phyloP scores from a whole-genome alignment of 306 rosid genomes.

The Castanea crenata region DNA sequence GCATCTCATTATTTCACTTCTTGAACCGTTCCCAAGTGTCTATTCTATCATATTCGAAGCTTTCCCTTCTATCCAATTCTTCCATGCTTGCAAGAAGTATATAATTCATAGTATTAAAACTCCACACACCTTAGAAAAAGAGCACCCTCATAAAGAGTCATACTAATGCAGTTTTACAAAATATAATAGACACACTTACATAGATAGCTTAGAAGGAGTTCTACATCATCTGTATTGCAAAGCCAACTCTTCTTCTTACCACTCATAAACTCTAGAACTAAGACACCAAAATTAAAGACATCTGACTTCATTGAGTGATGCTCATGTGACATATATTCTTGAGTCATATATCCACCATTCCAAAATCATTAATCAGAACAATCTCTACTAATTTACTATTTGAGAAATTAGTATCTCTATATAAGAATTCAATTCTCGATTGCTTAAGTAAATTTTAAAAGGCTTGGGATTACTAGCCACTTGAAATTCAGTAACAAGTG shows the following conservation, averaged over 20 bases:
- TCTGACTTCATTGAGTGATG: too few relatives aligned
- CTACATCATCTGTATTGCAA: not conserved
- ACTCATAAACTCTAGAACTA: too few relatives aligned
- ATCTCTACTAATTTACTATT: not conserved
- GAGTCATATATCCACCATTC: not conserved
- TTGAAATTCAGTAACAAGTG: too few relatives aligned
- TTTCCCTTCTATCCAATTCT: conserved; percentile 8
- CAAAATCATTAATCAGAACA: not conserved
- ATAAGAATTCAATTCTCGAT: too few relatives aligned
- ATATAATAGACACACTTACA: not conserved
- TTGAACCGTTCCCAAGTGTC: not conserved
- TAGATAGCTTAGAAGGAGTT: conserved; percentile 10
- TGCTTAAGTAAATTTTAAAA: too few relatives aligned
- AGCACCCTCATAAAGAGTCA: too few relatives aligned
- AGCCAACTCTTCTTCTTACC: not conserved
- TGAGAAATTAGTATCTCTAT: too few relatives aligned
- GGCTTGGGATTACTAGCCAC: too few relatives aligned
- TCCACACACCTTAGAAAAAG: not conserved
- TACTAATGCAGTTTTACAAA: too few relatives aligned
- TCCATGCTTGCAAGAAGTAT: conserved; percentile 6
- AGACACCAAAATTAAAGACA: too few relatives aligned
- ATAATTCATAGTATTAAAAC: not conserved
- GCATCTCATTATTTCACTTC: not conserved
- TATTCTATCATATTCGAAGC: not conserved
- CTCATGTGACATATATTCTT: too few relatives aligned